Base-by-base conservation (phyloP, 2,329 filamentous ascomycete genomes). In the Alternaria gaisen region DNA sequence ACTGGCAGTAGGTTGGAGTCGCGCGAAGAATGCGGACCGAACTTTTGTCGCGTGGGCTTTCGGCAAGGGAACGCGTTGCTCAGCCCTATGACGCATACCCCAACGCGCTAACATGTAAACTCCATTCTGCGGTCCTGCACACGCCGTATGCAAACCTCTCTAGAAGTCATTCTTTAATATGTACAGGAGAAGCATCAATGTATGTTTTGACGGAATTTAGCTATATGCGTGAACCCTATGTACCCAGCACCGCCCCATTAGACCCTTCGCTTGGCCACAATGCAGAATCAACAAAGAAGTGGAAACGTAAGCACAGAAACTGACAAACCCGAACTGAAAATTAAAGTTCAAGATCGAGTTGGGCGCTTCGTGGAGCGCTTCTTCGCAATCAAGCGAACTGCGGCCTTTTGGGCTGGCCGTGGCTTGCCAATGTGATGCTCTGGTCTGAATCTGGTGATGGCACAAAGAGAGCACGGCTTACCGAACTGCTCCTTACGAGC, bases 381-480 rank as follows among this genome's bases (percentile, higher is more conserved):
- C 28, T 30, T 56, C n/a, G 26, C 43, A 4, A 28, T 18, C 12
- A 47, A 53, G 51, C 56, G 51, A 7, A 55, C 56, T 16, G 56
- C 12, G 5, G 44, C 24, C 9, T 43, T 56, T 2, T 55, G 52
- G 11, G 11, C 30, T 9, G 36, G 28, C 32, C 41, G 43, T 28
- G 43, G 36, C 43, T 48, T 50, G 16, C 40, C n/a, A 28, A 42
- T 44, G 20, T 47, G 26, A 10, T 56, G 20, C 14, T 22, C 42
- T 8, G 32, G 46, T 30, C 24, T 53, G 50, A 60, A 60, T 11
- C 56, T 56, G 3, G 68, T 72, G 41, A 71, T 65, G 26, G 68
- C 69, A 44, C 70, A 72, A 30, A 72, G 66, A 12, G 61, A 61
- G 48, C 70, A 72, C 16, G 70, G 69, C 53, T 63, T 72, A 55